Conservation (phyloP, 352 stramenopile species). For the Phytopythium cucurbitacearum region DNA sequence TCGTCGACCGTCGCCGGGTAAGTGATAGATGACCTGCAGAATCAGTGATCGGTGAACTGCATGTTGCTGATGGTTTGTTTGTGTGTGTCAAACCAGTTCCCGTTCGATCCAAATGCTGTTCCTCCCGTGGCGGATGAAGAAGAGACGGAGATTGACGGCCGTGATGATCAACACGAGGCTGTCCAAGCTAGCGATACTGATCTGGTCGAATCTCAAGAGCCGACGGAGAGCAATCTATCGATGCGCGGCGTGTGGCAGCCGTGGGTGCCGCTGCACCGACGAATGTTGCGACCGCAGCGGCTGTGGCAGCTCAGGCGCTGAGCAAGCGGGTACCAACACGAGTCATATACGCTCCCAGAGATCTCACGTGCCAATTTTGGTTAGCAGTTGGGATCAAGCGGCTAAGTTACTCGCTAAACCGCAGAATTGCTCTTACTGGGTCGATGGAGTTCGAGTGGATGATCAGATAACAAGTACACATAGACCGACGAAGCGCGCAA, state of each 20-base stretch:
- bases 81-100: conserved; percentile 14
- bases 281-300: conserved; percentile 10
- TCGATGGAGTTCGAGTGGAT: no score
- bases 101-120: conserved; percentile 24
- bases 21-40: not conserved
- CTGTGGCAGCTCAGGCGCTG: conserved; percentile 5
- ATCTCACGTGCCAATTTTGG: no score
- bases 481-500: no score
- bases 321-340: no score
- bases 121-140: not conserved
- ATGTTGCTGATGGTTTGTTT: conserved; percentile 5
- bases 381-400: no score
- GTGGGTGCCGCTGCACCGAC: conserved; percentile 3
- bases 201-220: not conserved
- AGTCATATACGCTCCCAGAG: no score
- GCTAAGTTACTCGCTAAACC: no score
- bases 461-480: no score
- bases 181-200: not conserved
- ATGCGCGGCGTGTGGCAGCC: not conserved
- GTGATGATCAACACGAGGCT: not conserved
- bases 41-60: not conserved
- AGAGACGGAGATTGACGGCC: not conserved
- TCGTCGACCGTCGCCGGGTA: conserved; percentile 80
- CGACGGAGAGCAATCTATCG: not conserved
- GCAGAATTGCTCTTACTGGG: no score